Base-by-base conservation (phyloP, 1,139 yeast genomes). In the Saccharomyces hybrid region DNA sequence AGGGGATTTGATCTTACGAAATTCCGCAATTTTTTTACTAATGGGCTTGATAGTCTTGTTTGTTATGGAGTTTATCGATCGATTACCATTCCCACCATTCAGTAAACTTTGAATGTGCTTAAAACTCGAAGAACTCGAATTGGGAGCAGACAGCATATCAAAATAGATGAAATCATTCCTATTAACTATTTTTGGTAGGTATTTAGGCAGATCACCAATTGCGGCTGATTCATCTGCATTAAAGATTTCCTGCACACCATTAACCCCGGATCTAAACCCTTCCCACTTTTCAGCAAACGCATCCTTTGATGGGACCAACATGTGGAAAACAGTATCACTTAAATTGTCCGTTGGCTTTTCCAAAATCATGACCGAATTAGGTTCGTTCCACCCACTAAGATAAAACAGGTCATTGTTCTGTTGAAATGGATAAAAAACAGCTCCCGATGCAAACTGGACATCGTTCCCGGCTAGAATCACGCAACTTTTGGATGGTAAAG, bases 361-460 rank as follows among this genome's bases (percentile, higher is more conserved):
- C 50, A 95, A 72, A 4, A 88, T 74, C 55, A 86, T 81, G 31
- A 89, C 85, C 0, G 96, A 82, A 59, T 87, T 85, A 1, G 99
- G 97, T 68, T 93, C 99, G 57, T 88, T 77, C 87, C 97, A 91
- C 7, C 98, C 98, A 0, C 96, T 85, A 59, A 93, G 70, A 69
- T 93, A 93, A 69, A 73, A 90, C 38, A 95, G 75, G 68, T 93
- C 91, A 54, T 88, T 95, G 64, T 90, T 86, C 70, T 93, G 99
- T 65, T 91, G 95, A 67, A 95, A 95, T 52, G 86, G 87, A 67
- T 90, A 83, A 64, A 93, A 93, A 1, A 93, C 99, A 9, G 93
- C 82, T 0, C 96, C 96, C 0, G 97, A 84, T 13, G 96, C 88
- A 70, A 76, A 88, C 66, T 88, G 86, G 7, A 85, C 76, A 44